Conservation (phyloP, 805 yeast species). For the Debaryomyces castellii region DNA sequence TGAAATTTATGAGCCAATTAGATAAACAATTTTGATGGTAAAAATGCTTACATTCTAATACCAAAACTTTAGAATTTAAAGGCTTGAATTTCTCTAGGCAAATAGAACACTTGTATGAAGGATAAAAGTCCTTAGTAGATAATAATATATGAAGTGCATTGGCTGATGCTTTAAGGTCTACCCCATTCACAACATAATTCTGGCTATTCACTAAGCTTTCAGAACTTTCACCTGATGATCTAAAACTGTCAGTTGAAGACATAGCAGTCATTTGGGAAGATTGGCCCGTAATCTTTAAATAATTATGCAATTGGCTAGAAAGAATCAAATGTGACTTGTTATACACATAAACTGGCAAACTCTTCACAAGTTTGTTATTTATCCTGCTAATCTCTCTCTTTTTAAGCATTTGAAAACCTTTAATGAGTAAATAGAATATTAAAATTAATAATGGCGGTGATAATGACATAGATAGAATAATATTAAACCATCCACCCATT, state of each 20-base stretch:
- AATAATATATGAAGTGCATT: constrained; percentile 19
- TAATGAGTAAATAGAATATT: constrained; percentile 30
- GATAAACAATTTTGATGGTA: constrained; percentile 58
- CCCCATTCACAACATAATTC: constrained; percentile 43
- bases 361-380: constrained; percentile 33
- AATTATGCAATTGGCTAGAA: constrained; percentile 22
- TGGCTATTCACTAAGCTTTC: constrained; percentile 21
- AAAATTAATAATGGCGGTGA: constrained; percentile 43
- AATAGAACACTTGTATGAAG: constrained; percentile 57
- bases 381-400: constrained; percentile 23
- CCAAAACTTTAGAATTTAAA: constrained; percentile 47
- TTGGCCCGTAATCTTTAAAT: constrained; percentile 33
- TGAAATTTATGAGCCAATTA: constrained; percentile 58
- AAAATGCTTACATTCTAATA: constrained; percentile 60
- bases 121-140: constrained; percentile 33
- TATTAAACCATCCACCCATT: constrained; percentile 36
- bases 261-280: constrained; percentile 6
- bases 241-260: constrained; percentile 3
- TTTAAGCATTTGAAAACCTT: constrained; percentile 26
- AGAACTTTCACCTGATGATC: constrained; percentile 12
- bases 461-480: constrained; percentile 40
- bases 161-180: constrained; percentile 24
- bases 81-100: constrained; percentile 55
- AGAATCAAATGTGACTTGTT: constrained; percentile 34
- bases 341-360: constrained; percentile 38